These are phyloP conservation scores for Coniferiporia sulphurascens DNA, from an alignment of 1,284 basidiomycete species.

Conservation along the genomic window DNA sequence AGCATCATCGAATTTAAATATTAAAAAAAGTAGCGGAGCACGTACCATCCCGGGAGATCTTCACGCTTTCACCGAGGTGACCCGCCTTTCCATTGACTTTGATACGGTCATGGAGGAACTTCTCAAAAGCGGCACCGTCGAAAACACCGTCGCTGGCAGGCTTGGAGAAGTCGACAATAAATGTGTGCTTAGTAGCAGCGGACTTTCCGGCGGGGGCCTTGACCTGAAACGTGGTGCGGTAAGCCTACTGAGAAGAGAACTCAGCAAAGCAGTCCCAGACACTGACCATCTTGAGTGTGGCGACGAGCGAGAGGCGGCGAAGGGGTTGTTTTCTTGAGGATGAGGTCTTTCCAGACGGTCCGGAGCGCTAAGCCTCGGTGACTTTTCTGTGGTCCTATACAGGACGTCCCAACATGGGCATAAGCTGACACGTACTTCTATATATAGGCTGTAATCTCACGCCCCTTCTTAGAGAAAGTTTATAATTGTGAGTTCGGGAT, in stretches of 20 bases:
- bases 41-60: conserved; percentile 78
- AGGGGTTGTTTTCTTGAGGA: conserved; percentile 26
- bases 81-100: conserved; percentile 73
- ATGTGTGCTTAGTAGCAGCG: conserved; percentile 77
- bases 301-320: conserved; percentile 17
- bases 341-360: background rate
- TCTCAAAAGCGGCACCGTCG: conserved; percentile 87
- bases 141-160: conserved; percentile 90
- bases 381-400: conserved; percentile 25
- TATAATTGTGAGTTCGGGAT: no score
- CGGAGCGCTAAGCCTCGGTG: background rate
- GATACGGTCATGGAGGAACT: conserved; percentile 91
- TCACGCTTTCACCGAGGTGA: conserved; percentile 82
- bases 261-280: conserved; percentile 77
- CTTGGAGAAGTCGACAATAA: conserved; percentile 91
- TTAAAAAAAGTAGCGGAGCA: conserved; percentile 19
- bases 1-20: conserved; percentile 2
- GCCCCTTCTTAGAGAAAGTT: no score
- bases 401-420: conserved; percentile 20
- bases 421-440: no score
- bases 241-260: conserved; percentile 89
- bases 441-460: no score
- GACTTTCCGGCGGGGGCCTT: conserved; percentile 69
- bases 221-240: conserved; percentile 50
- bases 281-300: conserved; percentile 63